Base-by-base conservation (phyloP, 495 filamentous ascomycete genomes). In the Xanthoparmelia taractica region DNA sequence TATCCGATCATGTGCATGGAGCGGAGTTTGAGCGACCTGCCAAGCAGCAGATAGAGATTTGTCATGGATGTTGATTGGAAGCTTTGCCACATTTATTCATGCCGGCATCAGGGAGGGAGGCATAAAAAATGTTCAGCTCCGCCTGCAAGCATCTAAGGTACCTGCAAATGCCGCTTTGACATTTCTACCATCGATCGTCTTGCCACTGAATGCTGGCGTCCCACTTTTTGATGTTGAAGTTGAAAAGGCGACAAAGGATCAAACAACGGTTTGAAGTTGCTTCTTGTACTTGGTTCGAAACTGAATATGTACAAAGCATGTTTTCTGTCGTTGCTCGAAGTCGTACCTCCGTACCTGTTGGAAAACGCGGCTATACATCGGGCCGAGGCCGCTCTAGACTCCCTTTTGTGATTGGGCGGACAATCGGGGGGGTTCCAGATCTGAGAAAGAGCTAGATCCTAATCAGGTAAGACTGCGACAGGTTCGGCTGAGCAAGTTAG, bases 21-120 rank as follows among this genome's bases (percentile, higher is more conserved):
- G 47, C 34, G 43, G 55, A 36, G 36, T 59, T 60, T 50, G 43
- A 50, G 63, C 63, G 43, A 18, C 23, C n/a, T n/a, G 50, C 4
- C 34, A 64, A 29, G 11, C 52, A 48, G 40, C 27, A 23, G 34
- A 65, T 60, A 54, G 57, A 55, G 15, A 27, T 41, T 52, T 37
- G 27, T 27, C 45, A 54, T 63, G 0, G 8, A 50, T 36, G 61
- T 27, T 58, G 23, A 52, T 56, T 31, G 50, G 29, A 50, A 54
- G 29, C 50, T 54, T 33, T 54, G 50, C 50, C 50, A 20, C 50
- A n/a, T 34, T 33, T 34, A 18, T 6, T 4, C 1, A 7, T 8
- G 0, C 34, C 34, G 34, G 5, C 34, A 36, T 36, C 4, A 10
- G 34, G 57, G 37, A n/a, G 40, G 36, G 48, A 62, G 48, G 27